Evolutionary conservation across 75 land plant genomes (phyloP), one percentile per base, ranked within the genome.

Genomic region (Ceratopteris richardii): DNA sequence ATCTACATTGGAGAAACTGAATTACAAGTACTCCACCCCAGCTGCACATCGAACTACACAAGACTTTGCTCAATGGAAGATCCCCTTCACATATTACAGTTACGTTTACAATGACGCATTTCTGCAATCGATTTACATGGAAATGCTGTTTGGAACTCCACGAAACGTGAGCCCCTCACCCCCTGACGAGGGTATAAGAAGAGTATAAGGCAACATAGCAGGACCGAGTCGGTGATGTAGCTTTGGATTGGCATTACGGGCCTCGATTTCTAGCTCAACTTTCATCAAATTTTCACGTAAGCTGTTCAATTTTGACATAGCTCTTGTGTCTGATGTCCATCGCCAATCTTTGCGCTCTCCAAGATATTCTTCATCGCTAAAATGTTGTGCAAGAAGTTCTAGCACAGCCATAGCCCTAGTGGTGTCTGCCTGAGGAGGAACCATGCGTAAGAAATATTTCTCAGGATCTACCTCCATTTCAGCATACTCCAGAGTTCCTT

Each of bases 111-210:
- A n/a, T n/a, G n/a, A n/a, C n/a, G n/a, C n/a, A n/a, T n/a, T n/a
- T n/a, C n/a, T n/a, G n/a, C 23, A 20, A 9, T 13, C 0, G 62
- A 14, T 36, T 74, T 58, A 75, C 25, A 88, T 88, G 19, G 93
- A 81, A 31, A 85, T 71, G 64, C 88, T 88, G 60, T 88, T 84
- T 7, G 93, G 93, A 56, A 88, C 77, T 51, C 93, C 93, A 31
- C 56, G 76, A 29, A 85, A 88, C 7, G 88, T 84, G 1, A 81
- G 70, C 0, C 94, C 94, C 10, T 61, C 66, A 18, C 56, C 78
- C 41, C 75, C 44, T 20, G 62, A 27, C n/a, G 47, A 68, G 0
- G 85, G 84, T 53, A 71, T 78, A 4, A 88, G 67, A 59, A 88
- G 67, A 13, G 82, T 80, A 37, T 81, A 84, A 0, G 83, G 87